A percentile compares a stretch with the other conserved stretches of the same genome.
phyloP scores from a whole-genome alignment of 2,329 filamentous ascomycete genomes.

The Dendrostoma leiphaemia region DNA sequence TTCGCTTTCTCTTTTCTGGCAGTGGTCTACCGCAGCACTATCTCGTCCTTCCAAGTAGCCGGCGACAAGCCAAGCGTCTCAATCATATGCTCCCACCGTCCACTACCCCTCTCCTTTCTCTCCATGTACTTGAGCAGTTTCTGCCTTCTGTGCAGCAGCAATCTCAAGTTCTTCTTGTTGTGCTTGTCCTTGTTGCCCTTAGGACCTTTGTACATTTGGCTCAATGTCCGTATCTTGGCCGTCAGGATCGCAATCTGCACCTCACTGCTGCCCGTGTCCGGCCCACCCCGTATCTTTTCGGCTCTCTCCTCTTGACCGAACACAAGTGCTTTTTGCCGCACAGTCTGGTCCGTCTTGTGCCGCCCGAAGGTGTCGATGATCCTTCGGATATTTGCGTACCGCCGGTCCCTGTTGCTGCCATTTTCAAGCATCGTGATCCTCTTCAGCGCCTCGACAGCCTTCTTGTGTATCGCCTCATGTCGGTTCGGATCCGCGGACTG shows the following conservation, averaged over 20 bases:
- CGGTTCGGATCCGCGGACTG: conserved; percentile 29
- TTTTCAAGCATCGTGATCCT: conserved; percentile 79
- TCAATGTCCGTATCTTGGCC: conserved; percentile 82
- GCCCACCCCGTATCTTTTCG: conserved; percentile 64
- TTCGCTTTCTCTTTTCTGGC: conserved; percentile 23
- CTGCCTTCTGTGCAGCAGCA: conserved; percentile 86
- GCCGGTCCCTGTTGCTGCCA: conserved; percentile 73
- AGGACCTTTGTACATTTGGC: conserved; percentile 65
- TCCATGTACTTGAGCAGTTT: conserved; percentile 85
- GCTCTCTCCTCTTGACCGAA: conserved; percentile 39
- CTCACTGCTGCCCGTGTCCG: conserved; percentile 91
- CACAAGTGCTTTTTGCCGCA: conserved; percentile 61
- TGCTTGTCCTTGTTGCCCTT: conserved; percentile 81
- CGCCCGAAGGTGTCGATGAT: conserved; percentile 87
- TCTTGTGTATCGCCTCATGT: conserved; percentile 59
- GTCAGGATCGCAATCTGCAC: conserved; percentile 98
- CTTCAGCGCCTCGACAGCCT: conserved; percentile 71
- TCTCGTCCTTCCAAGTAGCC: conserved; percentile 88
- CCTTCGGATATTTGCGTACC: conserved; percentile 78
- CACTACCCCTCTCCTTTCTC: conserved; percentile 84
- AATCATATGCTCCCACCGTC: conserved; percentile 84
- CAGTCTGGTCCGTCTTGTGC: conserved; percentile 75
- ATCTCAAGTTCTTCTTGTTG: conserved; percentile 85
- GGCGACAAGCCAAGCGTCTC: conserved; percentile 81
- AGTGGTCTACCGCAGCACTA: conserved; percentile 50